Evolutionary conservation across 2,329 filamentous ascomycete species (phyloP).

Genomic region (Aspergillus sp.): DNA sequence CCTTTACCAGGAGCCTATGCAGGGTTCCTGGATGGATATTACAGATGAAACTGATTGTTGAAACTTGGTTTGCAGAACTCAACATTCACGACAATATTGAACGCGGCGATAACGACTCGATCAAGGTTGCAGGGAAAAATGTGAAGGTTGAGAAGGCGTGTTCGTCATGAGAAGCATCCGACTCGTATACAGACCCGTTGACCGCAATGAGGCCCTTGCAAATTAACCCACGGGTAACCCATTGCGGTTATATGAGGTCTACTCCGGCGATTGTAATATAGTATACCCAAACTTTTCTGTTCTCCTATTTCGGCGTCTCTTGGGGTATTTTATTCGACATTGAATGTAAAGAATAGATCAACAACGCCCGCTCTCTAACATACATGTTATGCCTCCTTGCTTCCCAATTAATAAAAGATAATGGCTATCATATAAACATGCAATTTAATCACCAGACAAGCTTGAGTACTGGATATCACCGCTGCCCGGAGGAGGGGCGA

Average conservation of each 20-base stretch:
- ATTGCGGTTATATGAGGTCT: background rate
- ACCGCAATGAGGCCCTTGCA: too few relatives aligned
- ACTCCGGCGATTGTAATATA: constrained; percentile 28
- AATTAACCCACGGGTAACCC: too few relatives aligned
- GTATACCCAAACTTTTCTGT: constrained; percentile 32
- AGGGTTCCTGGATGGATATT: too few relatives aligned
- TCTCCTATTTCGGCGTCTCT: constrained; percentile 22
- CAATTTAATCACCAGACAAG: constrained; percentile 67
- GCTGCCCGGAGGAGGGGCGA: constrained; percentile 75
- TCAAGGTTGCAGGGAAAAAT: constrained; percentile 56
- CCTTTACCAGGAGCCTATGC: background rate
- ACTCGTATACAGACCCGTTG: too few relatives aligned
- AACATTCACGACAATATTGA: constrained; percentile 89
- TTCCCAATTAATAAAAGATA: constrained; percentile 18
- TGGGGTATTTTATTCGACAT: constrained; percentile 25
- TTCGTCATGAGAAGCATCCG: constrained; percentile 20
- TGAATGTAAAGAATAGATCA: constrained; percentile 22
- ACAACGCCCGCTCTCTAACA: constrained; percentile 32
- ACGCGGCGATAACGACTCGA: constrained; percentile 84
- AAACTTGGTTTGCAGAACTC: constrained; percentile 54
- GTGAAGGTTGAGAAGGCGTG: constrained; percentile 41
- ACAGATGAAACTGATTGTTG: background rate
- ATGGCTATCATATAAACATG: constrained; percentile 2
- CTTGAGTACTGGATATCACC: constrained; percentile 80
- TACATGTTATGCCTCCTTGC: constrained; percentile 17